Base-by-base conservation (phyloP, 768 basidiomycete genomes). In the Auriscalpium microsporum region DNA sequence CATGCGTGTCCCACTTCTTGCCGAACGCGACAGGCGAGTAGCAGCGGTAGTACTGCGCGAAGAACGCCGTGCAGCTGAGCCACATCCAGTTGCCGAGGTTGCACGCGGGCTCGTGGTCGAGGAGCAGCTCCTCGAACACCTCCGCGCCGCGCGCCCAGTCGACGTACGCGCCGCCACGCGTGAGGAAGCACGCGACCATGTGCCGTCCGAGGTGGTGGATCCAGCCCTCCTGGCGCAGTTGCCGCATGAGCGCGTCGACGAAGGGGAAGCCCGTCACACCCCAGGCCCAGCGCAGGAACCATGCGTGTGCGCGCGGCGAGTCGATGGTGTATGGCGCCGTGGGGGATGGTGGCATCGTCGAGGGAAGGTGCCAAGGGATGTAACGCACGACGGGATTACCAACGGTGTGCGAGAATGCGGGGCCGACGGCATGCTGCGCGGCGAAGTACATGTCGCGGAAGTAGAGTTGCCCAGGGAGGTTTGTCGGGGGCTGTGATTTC, bases 101-200 rank as follows among this genome's bases (percentile, higher is more conserved):
- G 52, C 52, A 44, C 52, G 52, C 38, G 34, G 52, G 44, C 52
- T 45, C 38, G 40, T 45, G 52, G 37, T 50, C 50, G 50, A 50
- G 50, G n/a, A 50, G 50, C 50, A 50, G 50, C 52, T 42, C 52
- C 44, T 16, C 62, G 59, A 57, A 52, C 53, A 52, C 52, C 19
- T 57, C 55, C 57, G 48, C 57, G 57, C 61, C 58, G 58, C 48
- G 53, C 56, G 61, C 65, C 64, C 56, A 68, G 56, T 54, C 56
- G 53, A 61, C 48, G 62, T 69, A 59, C 61, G 64, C 64, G 58
- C 64, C 64, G 52, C 67, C 62, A 58, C 60, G 62, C 54, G 52
- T 51, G 33, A 61, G 67, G 62, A 58, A 60, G 61, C 55, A 64
- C 56, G 69, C 68, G 66, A 64, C 69, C 47, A 55, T 56, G 62